Percentiles rank a stretch among this genome's conserved stretches.
These are phyloP conservation scores for Hypoxylon sp. DNA, from an alignment of 2,329 filamentous ascomycete species.

Conservation along the genomic window DNA sequence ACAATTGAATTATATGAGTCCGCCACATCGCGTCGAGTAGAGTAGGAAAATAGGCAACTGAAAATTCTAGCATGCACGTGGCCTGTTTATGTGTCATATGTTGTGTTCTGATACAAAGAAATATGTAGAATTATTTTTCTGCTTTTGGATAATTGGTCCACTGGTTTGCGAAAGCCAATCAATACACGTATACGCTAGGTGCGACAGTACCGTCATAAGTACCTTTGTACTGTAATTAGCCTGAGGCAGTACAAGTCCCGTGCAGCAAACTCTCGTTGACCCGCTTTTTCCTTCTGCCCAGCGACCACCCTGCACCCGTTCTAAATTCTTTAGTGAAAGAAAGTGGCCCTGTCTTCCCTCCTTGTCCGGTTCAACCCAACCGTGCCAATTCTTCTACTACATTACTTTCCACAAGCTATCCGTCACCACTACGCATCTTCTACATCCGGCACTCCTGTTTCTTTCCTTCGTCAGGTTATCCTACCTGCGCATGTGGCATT, in stretches of 20 bases:
- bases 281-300: slow-evolving; percentile 21
- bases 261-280: slow-evolving; percentile 26
- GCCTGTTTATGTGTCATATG: slow-evolving; percentile 19
- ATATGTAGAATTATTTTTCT: slow-evolving; percentile 11
- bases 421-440: slow-evolving; percentile 38
- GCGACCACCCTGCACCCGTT: slow-evolving; percentile 11
- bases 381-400: slow-evolving; percentile 45
- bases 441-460: slow-evolving; percentile 23
- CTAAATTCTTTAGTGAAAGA: slow-evolving; percentile 32
- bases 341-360: slow-evolving; percentile 27
- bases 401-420: slow-evolving; percentile 31
- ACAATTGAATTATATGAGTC: slow-evolving; percentile 16
- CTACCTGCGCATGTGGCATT: slow-evolving; percentile 31
- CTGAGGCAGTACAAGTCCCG: slow-evolving; percentile 30
- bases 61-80: slow-evolving; percentile 9
- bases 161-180: slow-evolving; percentile 2
- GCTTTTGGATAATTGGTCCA: slow-evolving; percentile 18
- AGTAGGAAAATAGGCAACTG: slow-evolving; percentile 3
- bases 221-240: slow-evolving; percentile 16
- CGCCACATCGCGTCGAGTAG: background rate
- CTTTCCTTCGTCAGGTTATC: slow-evolving; percentile 28
- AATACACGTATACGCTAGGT: background rate
- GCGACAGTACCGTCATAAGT: slow-evolving; percentile 7
- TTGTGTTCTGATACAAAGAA: slow-evolving; percentile 15
- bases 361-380: slow-evolving; percentile 41